phyloP scores from a whole-genome alignment of 805 yeast genomes.

The Maudiozyma serrabonitensis region DNA sequence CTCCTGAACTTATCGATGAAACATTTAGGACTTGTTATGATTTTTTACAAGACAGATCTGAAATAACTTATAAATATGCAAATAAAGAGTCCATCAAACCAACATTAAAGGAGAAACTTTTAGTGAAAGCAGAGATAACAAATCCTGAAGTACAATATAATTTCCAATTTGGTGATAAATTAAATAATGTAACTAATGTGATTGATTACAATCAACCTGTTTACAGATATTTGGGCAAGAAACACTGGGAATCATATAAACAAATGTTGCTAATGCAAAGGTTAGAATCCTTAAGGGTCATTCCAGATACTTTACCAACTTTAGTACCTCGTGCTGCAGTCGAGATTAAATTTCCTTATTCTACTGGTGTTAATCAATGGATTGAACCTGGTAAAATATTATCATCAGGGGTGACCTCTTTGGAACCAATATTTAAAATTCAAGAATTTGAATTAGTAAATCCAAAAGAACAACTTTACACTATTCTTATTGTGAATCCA shows the following conservation, averaged over 20 bases:
- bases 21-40: constrained; percentile 64
- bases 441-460: constrained; percentile 54
- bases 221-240: constrained; percentile 57
- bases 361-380: constrained; percentile 53
- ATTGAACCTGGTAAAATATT: constrained; percentile 69
- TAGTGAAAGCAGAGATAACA: constrained; percentile 53
- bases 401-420: constrained; percentile 62
- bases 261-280: constrained; percentile 85
- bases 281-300: constrained; percentile 70
- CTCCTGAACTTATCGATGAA: constrained; percentile 63
- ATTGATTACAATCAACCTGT: constrained; percentile 69
- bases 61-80: not conserved
- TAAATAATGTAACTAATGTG: constrained; percentile 32
- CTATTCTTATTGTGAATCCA: constrained; percentile 79
- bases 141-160: constrained; percentile 84
- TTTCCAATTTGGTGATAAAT: constrained; percentile 35
- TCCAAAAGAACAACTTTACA: constrained; percentile 44
- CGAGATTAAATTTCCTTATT: constrained; percentile 63
- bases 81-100: not conserved
- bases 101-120: constrained; percentile 28
- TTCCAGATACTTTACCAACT: constrained; percentile 93
- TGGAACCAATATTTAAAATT: constrained; percentile 69
- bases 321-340: constrained; percentile 73
- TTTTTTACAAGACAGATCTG: constrained; percentile 41
- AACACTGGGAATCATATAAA: constrained; percentile 63